phyloP scores from a whole-genome alignment of 1,284 basidiomycete genomes.

The Sanghuangporus weigelae region DNA sequence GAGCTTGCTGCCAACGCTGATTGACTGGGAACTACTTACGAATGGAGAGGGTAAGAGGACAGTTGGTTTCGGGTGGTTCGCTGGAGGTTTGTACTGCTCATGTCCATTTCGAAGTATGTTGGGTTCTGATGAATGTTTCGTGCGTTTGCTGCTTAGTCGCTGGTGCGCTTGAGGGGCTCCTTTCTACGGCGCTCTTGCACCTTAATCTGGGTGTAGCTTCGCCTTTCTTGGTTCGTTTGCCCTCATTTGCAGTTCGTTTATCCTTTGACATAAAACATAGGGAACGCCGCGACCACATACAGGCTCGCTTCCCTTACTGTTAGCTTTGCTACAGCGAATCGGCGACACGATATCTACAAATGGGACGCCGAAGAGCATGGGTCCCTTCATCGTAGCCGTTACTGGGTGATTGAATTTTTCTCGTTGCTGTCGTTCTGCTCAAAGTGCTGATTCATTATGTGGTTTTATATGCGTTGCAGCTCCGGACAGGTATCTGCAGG shows the following conservation, averaged over 20 bases:
- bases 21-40: conserved; percentile 84
- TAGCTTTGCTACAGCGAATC: conserved; percentile 51
- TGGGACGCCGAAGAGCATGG: conserved; percentile 60
- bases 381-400: conserved; percentile 77
- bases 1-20: conserved; percentile 42
- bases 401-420: conserved; percentile 58
- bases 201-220: conserved; percentile 75
- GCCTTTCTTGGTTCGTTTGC: conserved; percentile 65
- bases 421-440: background rate
- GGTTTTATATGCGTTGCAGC: conserved; percentile 30
- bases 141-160: conserved; percentile 46
- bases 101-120: background rate
- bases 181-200: conserved; percentile 72
- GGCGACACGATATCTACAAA: conserved; percentile 51
- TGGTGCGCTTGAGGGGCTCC: conserved; percentile 78
- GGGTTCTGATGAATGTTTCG: background rate
- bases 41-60: conserved; percentile 63
- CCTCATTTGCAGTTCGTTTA: background rate
- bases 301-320: conserved; percentile 54
- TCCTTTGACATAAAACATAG: conserved; percentile 30
- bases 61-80: conserved; percentile 86
- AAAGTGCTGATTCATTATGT: background rate
- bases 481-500: conserved; percentile 79
- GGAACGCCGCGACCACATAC: conserved; percentile 80
- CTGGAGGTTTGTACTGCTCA: conserved; percentile 56